Base-by-base conservation (phyloP, 106 monocot species). In the Amphibolis antarctica region DNA sequence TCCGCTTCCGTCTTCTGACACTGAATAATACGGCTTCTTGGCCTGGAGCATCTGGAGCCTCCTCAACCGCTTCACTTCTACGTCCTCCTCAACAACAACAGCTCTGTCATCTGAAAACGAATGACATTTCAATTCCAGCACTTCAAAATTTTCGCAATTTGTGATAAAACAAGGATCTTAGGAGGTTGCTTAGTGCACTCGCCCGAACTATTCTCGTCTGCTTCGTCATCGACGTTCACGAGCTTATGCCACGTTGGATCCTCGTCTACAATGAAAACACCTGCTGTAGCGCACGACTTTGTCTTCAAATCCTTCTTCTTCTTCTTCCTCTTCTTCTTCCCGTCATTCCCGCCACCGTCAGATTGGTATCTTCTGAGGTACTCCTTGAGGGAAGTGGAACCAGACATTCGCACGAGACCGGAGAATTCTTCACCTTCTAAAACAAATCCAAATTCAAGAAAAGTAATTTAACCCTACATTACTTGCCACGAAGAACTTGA, bases 171-270 rank as follows among this genome's bases (percentile, higher is more conserved):
- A 4, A 36, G 4, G 36, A 36, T 36, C 18, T 55, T 23, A 64
- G 45, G n/a, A n/a, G 48, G 56, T 47, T 75, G 30, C 18, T 5
- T 27, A 30, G 22, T 27, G 28, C 17, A 21, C 15, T 25, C 68
- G 85, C 85, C 85, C 15, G 62, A 51, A 45, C 64, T 77, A 28
- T 68, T 65, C 59, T 66, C 51, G 47, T 79, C 76, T 22, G 77
- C 89, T 23, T 83, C 76, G 4, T 66, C 63, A 3, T 67, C 82
- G 10, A 80, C 78, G 48, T 42, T 63, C 25, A 96, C 73, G 18
- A 84, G 86, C 42, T 86, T 96, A 55, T 84, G 82, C 96, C 96
- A 96, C 20, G 84, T 82, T 45, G 96, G 86, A 49, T 96, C 96
- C 20, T 80, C 84, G 72, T 96, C 96, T 42, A 96, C 82, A 45